Evolutionary conservation across 2,329 filamentous ascomycete species (phyloP), one percentile per base, ranked within the genome.

Genomic region (Fusarium solani-melongenae): DNA sequence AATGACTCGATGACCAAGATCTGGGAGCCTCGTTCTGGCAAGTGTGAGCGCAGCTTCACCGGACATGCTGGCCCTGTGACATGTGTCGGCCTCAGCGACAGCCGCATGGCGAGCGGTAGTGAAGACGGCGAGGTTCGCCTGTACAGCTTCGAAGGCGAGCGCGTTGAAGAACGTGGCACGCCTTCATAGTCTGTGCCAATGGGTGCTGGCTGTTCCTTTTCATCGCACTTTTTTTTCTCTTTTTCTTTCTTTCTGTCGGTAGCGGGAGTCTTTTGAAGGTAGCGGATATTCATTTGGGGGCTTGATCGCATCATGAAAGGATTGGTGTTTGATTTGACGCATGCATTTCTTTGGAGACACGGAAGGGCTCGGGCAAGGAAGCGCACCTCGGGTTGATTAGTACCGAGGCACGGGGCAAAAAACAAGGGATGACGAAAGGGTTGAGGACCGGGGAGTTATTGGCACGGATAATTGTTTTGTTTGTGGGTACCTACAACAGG

Each of bases 1-100:
- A 95, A 98, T 81, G 96, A 99, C 83, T 92, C 94, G 46, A 97
- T 96, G 91, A 93, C 98, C 77, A 98, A 98, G 85, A 82, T 89
- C 34, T 99, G 96, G 96, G 96, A 98, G 83, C 93, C 96, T 17
- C 87, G 95, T 66, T 95, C 93, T 2, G 96, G 96, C 31, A 94
- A 93, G 79, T 98, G 95, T 82, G 95, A 98, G 81, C 88, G 95
- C 57, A 98, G 95, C 4, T 96, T 98, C 79, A 95, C 94, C 3
- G 95, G 95, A 0, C 96, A 98, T 82, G 90, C 92, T 2, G 96
- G 94, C 0, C 95, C 96, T 0, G 95, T 98, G 4, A 98, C 95
- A 4, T 98, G 96, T 80, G 93, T 98, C 41, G 95, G 94, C 1
- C 86, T 99, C 8, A 97, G 94, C 77, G 96, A 98, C 80, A 94